Base-by-base conservation (phyloP, 1,284 basidiomycete genomes). In the Baeospora myosura region DNA sequence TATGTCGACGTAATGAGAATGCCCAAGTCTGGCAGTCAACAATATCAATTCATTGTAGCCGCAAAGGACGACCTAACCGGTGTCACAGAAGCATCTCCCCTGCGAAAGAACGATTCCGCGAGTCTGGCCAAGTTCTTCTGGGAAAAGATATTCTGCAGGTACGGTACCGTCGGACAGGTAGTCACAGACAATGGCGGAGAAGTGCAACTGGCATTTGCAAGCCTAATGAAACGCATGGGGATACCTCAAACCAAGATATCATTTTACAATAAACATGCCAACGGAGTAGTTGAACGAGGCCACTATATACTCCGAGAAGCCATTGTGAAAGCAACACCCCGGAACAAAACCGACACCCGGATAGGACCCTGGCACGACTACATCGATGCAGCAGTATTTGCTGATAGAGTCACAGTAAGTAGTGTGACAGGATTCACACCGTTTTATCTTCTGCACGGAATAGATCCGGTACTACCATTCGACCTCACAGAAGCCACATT, bases 181-280 rank as follows among this genome's bases (percentile, higher is more conserved):
- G 55, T 61, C 0, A 65, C 60, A 0, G 62, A 66, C 36, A 65
- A 64, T 49, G 57, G 62, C 10, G 14, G 46, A 7, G 52, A 57
- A 42, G 43, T 53, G 2, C 36, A 46, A 26, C 44, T 33, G 14
- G 57, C 55, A 2, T 60, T 60, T 43, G 33, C 41, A 4, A 38
- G 34, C 10, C 17, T 34, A 18, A 34, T 18, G 10, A 10, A 34
- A 34, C 16, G 32, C 8, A 11, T 34, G 8, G 16, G 16, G 10
- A 18, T 34, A 10, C 32, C 32, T 8, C 42, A 45, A 50, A 34
- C 58, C 3, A 35, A 38, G 21, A 60, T 61, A 3, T 55, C 51
- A 0, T 42, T 49, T 0, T 62, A 59, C 30, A 61, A 60, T 32
- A 54, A 53, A 0, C 44, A 49, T 36, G 55, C 53, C 1, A 59